Evolutionary conservation across 257 asterid genomes (phyloP).

Genomic region (Przewalskia tangutica): DNA sequence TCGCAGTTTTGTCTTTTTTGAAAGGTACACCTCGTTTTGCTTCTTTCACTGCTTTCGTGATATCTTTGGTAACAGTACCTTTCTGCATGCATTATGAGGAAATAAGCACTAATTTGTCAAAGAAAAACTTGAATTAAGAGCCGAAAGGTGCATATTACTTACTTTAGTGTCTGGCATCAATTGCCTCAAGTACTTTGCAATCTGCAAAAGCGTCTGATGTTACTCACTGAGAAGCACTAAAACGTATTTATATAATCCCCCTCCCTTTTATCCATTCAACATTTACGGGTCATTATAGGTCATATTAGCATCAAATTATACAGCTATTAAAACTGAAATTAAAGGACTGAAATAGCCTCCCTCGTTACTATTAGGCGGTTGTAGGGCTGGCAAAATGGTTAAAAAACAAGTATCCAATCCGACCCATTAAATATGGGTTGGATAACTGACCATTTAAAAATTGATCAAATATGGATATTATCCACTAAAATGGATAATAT

Average conservation of each 20-base stretch:
- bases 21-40: slow-evolving; percentile 62
- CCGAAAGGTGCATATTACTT: slow-evolving; percentile 12
- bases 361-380: neutral
- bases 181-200: slow-evolving; percentile 60
- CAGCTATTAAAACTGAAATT: neutral
- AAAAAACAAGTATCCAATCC: no score
- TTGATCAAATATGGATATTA: no score
- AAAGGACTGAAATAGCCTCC: neutral
- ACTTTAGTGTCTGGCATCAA: slow-evolving; percentile 84
- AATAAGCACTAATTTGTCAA: neutral
- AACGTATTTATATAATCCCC: no score
- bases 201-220: slow-evolving; percentile 27
- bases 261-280: neutral
- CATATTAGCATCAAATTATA: neutral
- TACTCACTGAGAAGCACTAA: neutral
- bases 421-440: no score
- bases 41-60: slow-evolving; percentile 60
- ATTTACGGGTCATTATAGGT: neutral
- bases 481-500: no score
- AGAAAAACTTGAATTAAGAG: neutral
- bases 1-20: slow-evolving; percentile 94
- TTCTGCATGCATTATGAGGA: slow-evolving; percentile 39
- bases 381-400: neutral
- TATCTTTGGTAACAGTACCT: slow-evolving; percentile 80
- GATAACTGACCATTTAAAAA: no score